A percentile compares a stretch with the other conserved stretches of the same genome.
phyloP scores from a whole-genome alignment of 2,329 filamentous ascomycete species.

The Emmonsiellopsis sp. region DNA sequence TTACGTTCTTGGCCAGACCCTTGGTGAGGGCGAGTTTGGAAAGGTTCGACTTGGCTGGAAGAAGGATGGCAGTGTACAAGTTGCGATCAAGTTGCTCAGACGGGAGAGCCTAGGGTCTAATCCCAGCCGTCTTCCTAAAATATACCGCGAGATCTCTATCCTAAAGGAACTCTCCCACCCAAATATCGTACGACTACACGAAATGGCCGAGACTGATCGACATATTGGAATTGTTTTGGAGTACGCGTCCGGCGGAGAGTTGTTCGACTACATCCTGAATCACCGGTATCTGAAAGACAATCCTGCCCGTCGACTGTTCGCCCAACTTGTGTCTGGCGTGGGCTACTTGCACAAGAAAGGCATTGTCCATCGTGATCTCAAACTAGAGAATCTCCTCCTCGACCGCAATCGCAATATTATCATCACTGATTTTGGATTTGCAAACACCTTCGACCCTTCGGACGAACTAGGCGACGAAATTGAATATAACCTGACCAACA shows the following conservation, averaged over 20 bases:
- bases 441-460: conserved; percentile 85
- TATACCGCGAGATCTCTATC: conserved; percentile 93
- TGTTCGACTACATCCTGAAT: conserved; percentile 97
- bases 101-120: conserved; percentile 84
- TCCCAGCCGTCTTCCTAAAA: conserved; percentile 83
- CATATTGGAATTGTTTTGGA: conserved; percentile 98
- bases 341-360: conserved; percentile 98
- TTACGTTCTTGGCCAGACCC: conserved; percentile 89
- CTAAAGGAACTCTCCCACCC: conserved; percentile 80
- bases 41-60: conserved; percentile 99
- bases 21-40: conserved; percentile 96
- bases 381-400: conserved; percentile 88
- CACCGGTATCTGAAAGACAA: conserved; percentile 94
- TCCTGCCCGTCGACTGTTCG: conserved; percentile 81
- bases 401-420: conserved; percentile 98
- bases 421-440: conserved; percentile 98
- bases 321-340: conserved; percentile 90
- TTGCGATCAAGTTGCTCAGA: conserved; percentile 96
- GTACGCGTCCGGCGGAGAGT: conserved; percentile 92
- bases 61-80: conserved; percentile 83
- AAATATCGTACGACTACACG: conserved; percentile 92
- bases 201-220: conserved; percentile 96
- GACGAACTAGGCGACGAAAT: conserved; percentile 88
- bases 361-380: conserved; percentile 93
- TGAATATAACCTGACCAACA: conserved; percentile 76